Evolutionary conservation across 2,329 filamentous ascomycete genomes (phyloP), one percentile per base, ranked within the genome.

Genomic region (Aureobasidium vineae): DNA sequence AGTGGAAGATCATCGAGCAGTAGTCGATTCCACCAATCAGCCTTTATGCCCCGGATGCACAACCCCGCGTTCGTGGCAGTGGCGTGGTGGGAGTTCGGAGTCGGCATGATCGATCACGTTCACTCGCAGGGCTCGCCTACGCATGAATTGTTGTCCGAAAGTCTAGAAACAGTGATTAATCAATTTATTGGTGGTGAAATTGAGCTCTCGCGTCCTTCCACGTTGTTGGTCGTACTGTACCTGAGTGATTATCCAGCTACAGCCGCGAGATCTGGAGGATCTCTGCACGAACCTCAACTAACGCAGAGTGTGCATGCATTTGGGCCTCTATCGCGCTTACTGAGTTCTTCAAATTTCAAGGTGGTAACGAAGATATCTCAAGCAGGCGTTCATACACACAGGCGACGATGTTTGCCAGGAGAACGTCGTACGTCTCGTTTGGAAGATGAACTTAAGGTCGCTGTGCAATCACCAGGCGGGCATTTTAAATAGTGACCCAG

Each of bases 1-100:
- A 33, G 49, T 38, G 31, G 45, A 63, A 21, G 59, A 63, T 63
- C 59, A 26, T 21, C 45, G 23, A 63, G 19, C 41, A 15, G 45
- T 63, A 19, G 59, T 61, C 15, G 16, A 63, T 63, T 63, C 59
- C 59, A 63, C 59, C 59, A 63, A 63, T 63, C 59, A 63, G 15
- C n/a, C 31, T 21, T 11, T 16, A 3, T 21, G 26, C 45, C 43
- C 59, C 59, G 28, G 33, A 63, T 33, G 8, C 26, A 21, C 59
- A 49, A 63, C 59, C 59, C 59, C 59, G 59, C 59, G 59, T 52
- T 63, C 21, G 33, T 50, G 31, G n/a, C 19, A 59, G 11, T 28
- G 23, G 40, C 40, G 26, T 45, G 40, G 57, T 61, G 41, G 28
- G 33, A 16, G 40, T 45, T 61, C 28, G 41, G 43, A 49, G 38